phyloP scores from a whole-genome alignment of 1,139 yeast genomes.

The Blastobotrys malaysiensis region DNA sequence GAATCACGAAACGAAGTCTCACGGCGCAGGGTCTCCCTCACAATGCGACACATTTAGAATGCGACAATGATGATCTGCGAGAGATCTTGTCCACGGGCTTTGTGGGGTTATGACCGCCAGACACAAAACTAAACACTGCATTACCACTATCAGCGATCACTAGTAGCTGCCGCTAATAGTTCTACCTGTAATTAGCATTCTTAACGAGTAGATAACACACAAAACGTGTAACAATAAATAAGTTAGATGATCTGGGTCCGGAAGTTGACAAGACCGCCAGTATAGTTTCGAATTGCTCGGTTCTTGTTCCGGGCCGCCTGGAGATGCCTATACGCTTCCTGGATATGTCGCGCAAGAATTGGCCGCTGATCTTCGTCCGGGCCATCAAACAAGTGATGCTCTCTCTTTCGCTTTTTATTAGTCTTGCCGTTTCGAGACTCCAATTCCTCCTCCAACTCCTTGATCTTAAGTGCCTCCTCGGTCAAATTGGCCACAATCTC shows the following conservation, averaged over 20 bases:
- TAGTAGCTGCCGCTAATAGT: too few relatives aligned
- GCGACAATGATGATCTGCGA: conserved; percentile 17
- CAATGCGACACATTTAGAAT: conserved; percentile 15
- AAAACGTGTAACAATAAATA: neutral
- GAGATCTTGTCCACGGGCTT: conserved; percentile 9
- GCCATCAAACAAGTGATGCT: conserved; percentile 74
- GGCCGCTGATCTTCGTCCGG: conserved; percentile 89
- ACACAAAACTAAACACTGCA: neutral
- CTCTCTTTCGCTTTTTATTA: conserved; percentile 33
- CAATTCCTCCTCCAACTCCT: conserved; percentile 56
- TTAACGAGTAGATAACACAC: neutral
- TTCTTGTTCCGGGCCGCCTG: conserved; percentile 60
- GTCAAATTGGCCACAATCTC: conserved; percentile 94
- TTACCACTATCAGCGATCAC: neutral
- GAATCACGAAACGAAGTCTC: conserved; percentile 21
- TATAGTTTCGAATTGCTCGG: conserved; percentile 56
- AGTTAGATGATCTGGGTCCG: conserved; percentile 26
- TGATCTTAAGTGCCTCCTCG: conserved; percentile 82
- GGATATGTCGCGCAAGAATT: conserved; percentile 72
- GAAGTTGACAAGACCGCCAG: conserved; percentile 54
- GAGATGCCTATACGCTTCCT: conserved; percentile 85
- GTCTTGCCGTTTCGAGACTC: conserved; percentile 31
- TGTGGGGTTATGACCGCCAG: neutral
- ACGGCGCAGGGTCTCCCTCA: conserved; percentile 23
- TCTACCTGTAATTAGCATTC: neutral